These are phyloP conservation scores for Termitomyces sp. DNA, from an alignment of 768 basidiomycete genomes.

Conservation along the genomic window DNA sequence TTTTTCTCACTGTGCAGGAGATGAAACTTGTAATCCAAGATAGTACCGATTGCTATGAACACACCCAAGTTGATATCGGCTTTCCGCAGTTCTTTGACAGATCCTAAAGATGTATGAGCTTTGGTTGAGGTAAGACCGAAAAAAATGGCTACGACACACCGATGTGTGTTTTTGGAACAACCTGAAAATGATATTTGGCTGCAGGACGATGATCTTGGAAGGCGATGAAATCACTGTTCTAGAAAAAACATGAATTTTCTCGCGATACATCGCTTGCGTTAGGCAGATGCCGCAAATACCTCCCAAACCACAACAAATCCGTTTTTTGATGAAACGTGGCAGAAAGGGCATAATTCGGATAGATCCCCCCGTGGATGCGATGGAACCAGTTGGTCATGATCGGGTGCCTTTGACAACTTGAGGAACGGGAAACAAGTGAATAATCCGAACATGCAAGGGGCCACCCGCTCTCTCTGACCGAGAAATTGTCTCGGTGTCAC, in stretches of 20 bases:
- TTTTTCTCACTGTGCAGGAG: slow-evolving; percentile 20
- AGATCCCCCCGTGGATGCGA: neutral
- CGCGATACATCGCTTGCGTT: neutral
- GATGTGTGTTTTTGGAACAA: slow-evolving; percentile 49
- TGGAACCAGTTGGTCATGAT: neutral
- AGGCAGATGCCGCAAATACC: slow-evolving; percentile 18
- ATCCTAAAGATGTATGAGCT: slow-evolving; percentile 32
- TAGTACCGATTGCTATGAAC: neutral
- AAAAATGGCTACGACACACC: slow-evolving; percentile 22
- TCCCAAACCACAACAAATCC: slow-evolving; percentile 47
- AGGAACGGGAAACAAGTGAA: slow-evolving; percentile 5
- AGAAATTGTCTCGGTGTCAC: neutral
- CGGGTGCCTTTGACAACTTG: slow-evolving; percentile 2
- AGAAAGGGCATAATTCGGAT: slow-evolving; percentile 33
- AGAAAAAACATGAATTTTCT: neutral
- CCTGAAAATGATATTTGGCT: slow-evolving; percentile 39
- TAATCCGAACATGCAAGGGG: slow-evolving; percentile 4
- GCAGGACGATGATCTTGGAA: slow-evolving; percentile 49
- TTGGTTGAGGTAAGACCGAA: neutral
- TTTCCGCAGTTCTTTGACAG: slow-evolving; percentile 40
- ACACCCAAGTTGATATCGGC: slow-evolving; percentile 46
- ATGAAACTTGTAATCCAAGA: neutral
- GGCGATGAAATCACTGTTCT: slow-evolving; percentile 46
- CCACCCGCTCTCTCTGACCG: neutral
- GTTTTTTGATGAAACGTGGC: slow-evolving; percentile 31